Conservation (phyloP, 208 protist genomes). For the Trypanosoma cruzi region DNA sequence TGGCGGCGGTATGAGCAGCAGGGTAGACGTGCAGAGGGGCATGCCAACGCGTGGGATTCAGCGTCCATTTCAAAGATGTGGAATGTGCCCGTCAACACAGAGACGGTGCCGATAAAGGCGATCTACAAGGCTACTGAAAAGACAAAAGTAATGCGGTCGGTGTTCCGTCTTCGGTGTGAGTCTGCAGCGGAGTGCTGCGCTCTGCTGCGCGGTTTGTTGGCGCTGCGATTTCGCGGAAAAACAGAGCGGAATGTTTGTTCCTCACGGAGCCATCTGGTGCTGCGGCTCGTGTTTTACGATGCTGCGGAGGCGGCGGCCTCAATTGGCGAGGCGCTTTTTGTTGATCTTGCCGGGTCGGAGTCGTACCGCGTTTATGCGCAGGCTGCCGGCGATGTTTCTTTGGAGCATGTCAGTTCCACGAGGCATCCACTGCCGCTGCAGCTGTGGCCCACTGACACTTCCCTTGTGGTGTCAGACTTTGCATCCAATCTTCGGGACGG, state of each 20-base stretch:
- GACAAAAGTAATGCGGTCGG: slow-evolving; percentile 40
- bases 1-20: slow-evolving; percentile 3
- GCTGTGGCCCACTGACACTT: background rate
- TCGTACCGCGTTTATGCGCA: slow-evolving; percentile 31
- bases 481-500: background rate
- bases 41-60: background rate
- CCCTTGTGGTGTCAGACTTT: slow-evolving; percentile 12
- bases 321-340: slow-evolving; percentile 51
- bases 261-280: slow-evolving; percentile 24
- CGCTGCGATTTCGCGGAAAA: slow-evolving; percentile 40
- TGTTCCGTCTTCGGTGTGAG: slow-evolving; percentile 37
- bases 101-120: background rate
- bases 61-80: background rate
- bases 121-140: slow-evolving; percentile 63
- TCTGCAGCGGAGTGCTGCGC: slow-evolving; percentile 33
- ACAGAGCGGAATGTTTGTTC: slow-evolving; percentile 49
- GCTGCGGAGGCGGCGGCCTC: slow-evolving; percentile 1
- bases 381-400: background rate
- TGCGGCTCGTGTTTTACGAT: slow-evolving; percentile 22
- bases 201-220: slow-evolving; percentile 37
- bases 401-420: background rate
- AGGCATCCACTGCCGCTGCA: background rate
- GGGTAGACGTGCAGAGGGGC: background rate
- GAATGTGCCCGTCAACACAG: background rate
- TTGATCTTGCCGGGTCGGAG: slow-evolving; percentile 76